A percentile compares a stretch with the other conserved stretches of the same genome.
Evolutionary conservation across 2,329 filamentous ascomycete species (phyloP).

Genomic region (Bipolaris oryzae): DNA sequence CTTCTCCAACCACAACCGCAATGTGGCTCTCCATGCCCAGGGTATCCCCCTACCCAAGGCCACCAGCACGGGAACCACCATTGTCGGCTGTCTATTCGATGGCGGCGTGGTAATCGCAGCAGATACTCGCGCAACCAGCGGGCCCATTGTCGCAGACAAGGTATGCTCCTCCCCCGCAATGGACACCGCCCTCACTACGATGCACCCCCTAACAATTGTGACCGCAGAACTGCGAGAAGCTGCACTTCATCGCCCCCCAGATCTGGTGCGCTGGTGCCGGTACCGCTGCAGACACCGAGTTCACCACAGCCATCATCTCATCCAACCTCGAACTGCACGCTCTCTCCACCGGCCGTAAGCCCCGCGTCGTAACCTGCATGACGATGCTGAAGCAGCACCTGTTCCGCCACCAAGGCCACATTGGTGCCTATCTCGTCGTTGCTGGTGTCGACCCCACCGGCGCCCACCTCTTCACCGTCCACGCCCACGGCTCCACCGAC

Average conservation of each 20-base stretch:
- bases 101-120: conserved; percentile 98
- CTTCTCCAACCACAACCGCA: conserved; percentile 99
- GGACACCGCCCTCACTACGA: neutral
- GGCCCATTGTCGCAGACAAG: conserved; percentile 99
- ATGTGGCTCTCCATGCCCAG: conserved; percentile 90
- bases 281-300: conserved; percentile 97
- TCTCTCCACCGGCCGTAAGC: conserved; percentile 93
- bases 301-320: conserved; percentile 97
- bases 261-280: conserved; percentile 99
- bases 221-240: conserved; percentile 91
- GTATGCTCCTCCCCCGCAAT: conserved; percentile 47
- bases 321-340: conserved; percentile 98
- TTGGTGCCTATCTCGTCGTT: conserved; percentile 96
- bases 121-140: conserved; percentile 95
- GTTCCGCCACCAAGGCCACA: conserved; percentile 97
- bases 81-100: conserved; percentile 96
- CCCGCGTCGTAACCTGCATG: conserved; percentile 98
- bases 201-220: conserved; percentile 15
- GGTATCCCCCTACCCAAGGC: conserved; percentile 96
- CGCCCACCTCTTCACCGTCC: conserved; percentile 94
- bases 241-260: conserved; percentile 97
- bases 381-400: conserved; percentile 99
- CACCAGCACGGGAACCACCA: conserved; percentile 97
- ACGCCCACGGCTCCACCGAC: conserved; percentile 97
- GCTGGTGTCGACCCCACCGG: conserved; percentile 96